Percentiles rank a stretch among this genome's conserved stretches.
Conservation (phyloP, 768 basidiomycete genomes). For the Mycena metata region DNA sequence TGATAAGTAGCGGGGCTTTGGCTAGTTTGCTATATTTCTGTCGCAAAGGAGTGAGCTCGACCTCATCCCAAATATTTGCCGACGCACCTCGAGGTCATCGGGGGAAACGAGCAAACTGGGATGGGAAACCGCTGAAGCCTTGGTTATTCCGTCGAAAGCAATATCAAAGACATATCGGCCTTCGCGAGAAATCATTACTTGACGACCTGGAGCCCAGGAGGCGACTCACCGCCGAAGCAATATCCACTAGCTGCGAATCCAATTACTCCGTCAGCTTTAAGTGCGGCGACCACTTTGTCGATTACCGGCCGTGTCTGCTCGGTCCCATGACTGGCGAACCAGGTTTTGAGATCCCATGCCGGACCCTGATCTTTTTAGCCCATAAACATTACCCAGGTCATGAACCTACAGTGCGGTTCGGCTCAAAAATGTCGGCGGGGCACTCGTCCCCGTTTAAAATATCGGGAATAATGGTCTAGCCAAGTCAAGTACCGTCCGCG, state of each 20-base stretch:
- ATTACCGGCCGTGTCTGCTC: slow-evolving; percentile 50
- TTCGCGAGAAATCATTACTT: neutral
- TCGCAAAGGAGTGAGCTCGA: no score
- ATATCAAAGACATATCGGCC: slow-evolving; percentile 47
- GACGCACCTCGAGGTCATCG: slow-evolving; percentile 46
- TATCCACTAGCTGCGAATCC: slow-evolving; percentile 57
- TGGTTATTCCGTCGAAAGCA: slow-evolving; percentile 45
- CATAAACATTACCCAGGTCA: no score
- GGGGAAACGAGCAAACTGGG: slow-evolving; percentile 49
- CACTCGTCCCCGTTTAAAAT: slow-evolving; percentile 39
- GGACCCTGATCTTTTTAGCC: neutral
- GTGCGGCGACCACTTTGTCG: slow-evolving; percentile 50
- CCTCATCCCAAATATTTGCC: no score
- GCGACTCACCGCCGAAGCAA: slow-evolving; percentile 54
- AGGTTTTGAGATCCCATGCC: slow-evolving; percentile 36
- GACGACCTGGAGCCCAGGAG: neutral
- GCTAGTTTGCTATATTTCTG: slow-evolving; percentile 13
- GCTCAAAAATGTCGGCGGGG: neutral
- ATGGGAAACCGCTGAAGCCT: slow-evolving; percentile 46
- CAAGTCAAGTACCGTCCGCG: slow-evolving; percentile 19
- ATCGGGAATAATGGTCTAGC: slow-evolving; percentile 35
- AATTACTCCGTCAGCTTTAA: slow-evolving; percentile 41
- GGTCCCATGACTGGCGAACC: no score
- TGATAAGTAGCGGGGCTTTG: slow-evolving; percentile 21
- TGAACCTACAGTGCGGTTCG: neutral